Percentiles rank a stretch among this genome's conserved stretches.
Evolutionary conservation across 176 grass and related monocot species (phyloP).

Genomic region (Eragrostis nindensis): DNA sequence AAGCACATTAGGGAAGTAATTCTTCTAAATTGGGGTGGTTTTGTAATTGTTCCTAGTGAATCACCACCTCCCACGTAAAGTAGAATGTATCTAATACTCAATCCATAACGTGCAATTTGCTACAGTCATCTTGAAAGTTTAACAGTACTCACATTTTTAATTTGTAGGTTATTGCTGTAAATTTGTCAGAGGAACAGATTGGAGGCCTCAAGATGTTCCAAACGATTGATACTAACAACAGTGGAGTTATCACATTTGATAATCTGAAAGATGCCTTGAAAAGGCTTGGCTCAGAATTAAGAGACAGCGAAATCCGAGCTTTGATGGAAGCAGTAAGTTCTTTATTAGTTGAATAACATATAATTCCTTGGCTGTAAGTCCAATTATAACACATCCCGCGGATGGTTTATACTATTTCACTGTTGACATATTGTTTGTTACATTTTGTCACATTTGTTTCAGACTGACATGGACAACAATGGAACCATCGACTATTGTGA

Average conservation of each 20-base stretch:
- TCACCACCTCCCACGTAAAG: too few species aligned
- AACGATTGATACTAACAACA: slow-evolving; percentile 96
- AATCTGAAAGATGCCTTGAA: slow-evolving; percentile 94
- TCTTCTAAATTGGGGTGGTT: too few species aligned
- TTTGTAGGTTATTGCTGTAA: slow-evolving; percentile 94
- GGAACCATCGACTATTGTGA: slow-evolving; percentile 91
- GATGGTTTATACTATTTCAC: background rate
- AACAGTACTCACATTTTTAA: slow-evolving; percentile 24
- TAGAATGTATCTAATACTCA: slow-evolving; percentile 23
- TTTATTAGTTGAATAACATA: slow-evolving; percentile 16
- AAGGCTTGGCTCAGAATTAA: slow-evolving; percentile 95
- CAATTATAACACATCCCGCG: background rate
- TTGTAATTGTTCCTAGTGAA: too few species aligned
- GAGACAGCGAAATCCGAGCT: slow-evolving; percentile 83
- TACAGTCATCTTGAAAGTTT: slow-evolving; percentile 10
- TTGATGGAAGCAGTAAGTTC: slow-evolving; percentile 87
- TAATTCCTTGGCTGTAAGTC: slow-evolving; percentile 1
- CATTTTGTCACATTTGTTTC: slow-evolving; percentile 33
- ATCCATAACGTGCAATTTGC: slow-evolving; percentile 8
- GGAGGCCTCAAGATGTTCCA: slow-evolving; percentile 97
- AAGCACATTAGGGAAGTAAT: too few species aligned
- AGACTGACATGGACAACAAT: slow-evolving; percentile 88
- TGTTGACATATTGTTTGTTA: slow-evolving; percentile 14
- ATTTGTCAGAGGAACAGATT: slow-evolving; percentile 97
- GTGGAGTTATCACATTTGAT: slow-evolving; percentile 98